Evolutionary conservation across 306 rosid genomes (phyloP), one percentile per base, ranked within the genome.

Genomic region (Argentina anserina): DNA sequence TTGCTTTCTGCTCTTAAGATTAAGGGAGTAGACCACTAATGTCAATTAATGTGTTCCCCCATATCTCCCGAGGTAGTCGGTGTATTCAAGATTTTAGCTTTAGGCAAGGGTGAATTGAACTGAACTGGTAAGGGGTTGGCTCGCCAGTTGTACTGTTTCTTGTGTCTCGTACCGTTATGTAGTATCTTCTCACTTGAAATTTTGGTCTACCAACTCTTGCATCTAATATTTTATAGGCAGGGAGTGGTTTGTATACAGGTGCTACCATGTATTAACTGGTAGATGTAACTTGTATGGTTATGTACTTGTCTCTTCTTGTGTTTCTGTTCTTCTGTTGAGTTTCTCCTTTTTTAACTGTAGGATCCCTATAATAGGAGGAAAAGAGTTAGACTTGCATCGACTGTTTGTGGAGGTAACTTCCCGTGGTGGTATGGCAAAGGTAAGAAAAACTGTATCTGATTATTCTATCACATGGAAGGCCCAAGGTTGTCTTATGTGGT

Each of bases 301-400:
- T 29, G 28, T 40, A 49, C 29, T 2, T 42, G 39, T 67, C 11
- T 8, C 18, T 58, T 58, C 23, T 56, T 10, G 1, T 14, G 53
- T 11, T 31, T 63, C 21, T n/a, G 61, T 36, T 58, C 21, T 37
- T 39, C 65, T 66, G 45, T 18, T 72, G 58, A 15, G 46, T 9
- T 56, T 9, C 28, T 28, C 28, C 31, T 73, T 20, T 56, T 65
- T 4, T 72, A 36, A 18, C 69, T 75, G 58, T 75, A 92, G 97
- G 95, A 84, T 90, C 65, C 98, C 98, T 40, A 81, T 81, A 31
- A 86, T 89, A 52, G 98, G 97, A 47, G 98, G 98, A 70, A 89
- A 70, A 70, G 93, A 90, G 56, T 80, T 92, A 10, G 92, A 90
- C 78, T 81, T 92, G 85, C 97, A 92, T 82, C 81, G 77, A 46